Base-by-base conservation (phyloP, 495 filamentous ascomycete species). In the Apodospora peruviana region DNA sequence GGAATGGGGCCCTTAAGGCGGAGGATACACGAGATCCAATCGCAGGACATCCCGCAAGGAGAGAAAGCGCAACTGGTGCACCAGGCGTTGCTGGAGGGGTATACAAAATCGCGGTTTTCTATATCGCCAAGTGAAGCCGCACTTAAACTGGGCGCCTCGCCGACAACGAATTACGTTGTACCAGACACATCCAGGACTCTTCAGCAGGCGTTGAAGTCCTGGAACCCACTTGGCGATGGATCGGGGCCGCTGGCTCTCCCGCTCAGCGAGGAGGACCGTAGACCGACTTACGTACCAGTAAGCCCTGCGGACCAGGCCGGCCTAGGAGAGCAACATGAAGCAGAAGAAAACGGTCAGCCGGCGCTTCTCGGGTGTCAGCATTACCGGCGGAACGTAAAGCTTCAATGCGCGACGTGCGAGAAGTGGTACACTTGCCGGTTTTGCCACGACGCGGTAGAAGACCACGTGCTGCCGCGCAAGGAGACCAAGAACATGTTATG, bases 401-500 rank as follows among this genome's bases (percentile, higher is more conserved):
- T 97, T 24, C 89, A 97, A 69, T 99, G 93, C 67, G 85, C 78
- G 34, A 80, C 85, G 36, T 99, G 93, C 70, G 81, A 83, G 57
- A 82, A 77, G 52, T 99, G 94, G 94, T 91, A 95, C 57, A 89
- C 94, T 0, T 99, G 93, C 58, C 85, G 93, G 18, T 85, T 96
- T 63, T 99, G 93, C 62, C 93, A 99, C 62, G 91, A 99, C 56
- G 83, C 81, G 37, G 78, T 76, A 19, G 87, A 96, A 63, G 84
- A 90, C 58, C 93, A 98, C 68, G 73, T 69, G 57, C 74, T 99
- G 47, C 79, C 86, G 58, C 83, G 93, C 39, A 81, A 79, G 42
- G 85, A 86, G 51, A 97, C 91, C 21, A 85, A 86, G 67, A 84
- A 96, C 62, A 99, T 99, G 93, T 75, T 97, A 18, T 99, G 93